phyloP scores from a whole-genome alignment of 1,139 yeast genomes.

The Debaryomyces fabryi region DNA sequence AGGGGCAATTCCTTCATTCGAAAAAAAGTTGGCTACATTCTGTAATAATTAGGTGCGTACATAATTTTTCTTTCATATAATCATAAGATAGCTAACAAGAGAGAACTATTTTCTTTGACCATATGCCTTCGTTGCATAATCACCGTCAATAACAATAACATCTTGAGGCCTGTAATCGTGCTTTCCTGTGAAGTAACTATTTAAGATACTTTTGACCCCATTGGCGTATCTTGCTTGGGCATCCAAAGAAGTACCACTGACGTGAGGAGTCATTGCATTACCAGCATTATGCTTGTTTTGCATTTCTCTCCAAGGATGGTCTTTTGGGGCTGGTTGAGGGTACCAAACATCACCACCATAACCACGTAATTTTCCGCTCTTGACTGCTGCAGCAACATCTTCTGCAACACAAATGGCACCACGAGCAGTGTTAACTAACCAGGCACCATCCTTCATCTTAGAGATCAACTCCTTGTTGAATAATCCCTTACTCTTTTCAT shows the following conservation, averaged over 20 bases:
- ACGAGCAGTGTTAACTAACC: conserved; percentile 82
- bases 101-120: conserved; percentile 46
- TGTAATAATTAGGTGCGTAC: neutral
- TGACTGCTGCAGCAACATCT: conserved; percentile 75
- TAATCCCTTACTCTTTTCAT: conserved; percentile 67
- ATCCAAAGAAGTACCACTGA: conserved; percentile 78
- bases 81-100: neutral
- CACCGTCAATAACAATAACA: conserved; percentile 70
- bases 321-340: conserved; percentile 77
- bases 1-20: conserved; percentile 5
- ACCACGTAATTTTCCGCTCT: conserved; percentile 70
- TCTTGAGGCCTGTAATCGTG: conserved; percentile 74
- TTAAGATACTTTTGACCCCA: conserved; percentile 69
- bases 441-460: conserved; percentile 76
- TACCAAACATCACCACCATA: conserved; percentile 88
- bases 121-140: conserved; percentile 74
- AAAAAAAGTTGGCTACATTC: neutral
- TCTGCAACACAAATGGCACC: conserved; percentile 77
- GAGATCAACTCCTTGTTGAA: conserved; percentile 68
- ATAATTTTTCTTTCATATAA: neutral
- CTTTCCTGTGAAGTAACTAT: conserved; percentile 62
- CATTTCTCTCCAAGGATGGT: conserved; percentile 80
- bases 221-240: conserved; percentile 75
- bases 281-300: conserved; percentile 68
- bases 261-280: conserved; percentile 86